Base-by-base conservation (phyloP, 225 moss, liverwort and hornwort species). In the Polytrichum formosum region DNA sequence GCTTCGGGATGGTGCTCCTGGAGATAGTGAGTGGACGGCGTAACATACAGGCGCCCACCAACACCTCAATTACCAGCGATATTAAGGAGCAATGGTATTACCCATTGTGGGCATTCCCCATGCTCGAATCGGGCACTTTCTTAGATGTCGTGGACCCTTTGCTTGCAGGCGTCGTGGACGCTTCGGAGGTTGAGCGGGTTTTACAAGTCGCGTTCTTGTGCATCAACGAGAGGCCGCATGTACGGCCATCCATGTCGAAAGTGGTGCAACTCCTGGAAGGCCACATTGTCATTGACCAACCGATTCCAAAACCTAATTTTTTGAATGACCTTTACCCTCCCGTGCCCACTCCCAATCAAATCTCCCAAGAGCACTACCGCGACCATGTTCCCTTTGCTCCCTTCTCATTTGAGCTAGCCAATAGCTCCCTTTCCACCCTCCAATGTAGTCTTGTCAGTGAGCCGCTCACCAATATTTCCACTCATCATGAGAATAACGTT, bases 1-100 rank as follows among this genome's bases (percentile, higher is more conserved):
- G 77, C 66, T 81, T 73, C 19, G 81, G 77, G 55, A 74, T 81
- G 65, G 54, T 81, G 27, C 46, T 81, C 28, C 26, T 81, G 0
- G 81, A 81, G 66, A 55, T 77, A 6, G 61, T 81, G 3, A 74
- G 73, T 3, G 77, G 77, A 1, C 53, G 65, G 16, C 23, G 46
- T 26, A 55, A 63, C 54, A n/a, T 4, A 31, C 10, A 5, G 21
- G 4, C 2, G n/a, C 16, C 22, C 56, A n/a, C 19, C 20, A 58
- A 19, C n/a, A 58, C n/a, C 20, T 22, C 56, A 1, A 5, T n/a
- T 20, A 20, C 56, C 6, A 58, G 1, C 6, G 5, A 22, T 5
- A 6, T 30, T 1, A 58, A 22, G 56, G 56, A 58, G 2, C 59
- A 56, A 5, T 8, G 25, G 8, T 77, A 77, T 22, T 66, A 61